These are phyloP conservation scores for Bolboschoenus planiculmis DNA, from an alignment of 176 grass and related monocot genomes.

Conservation along the genomic window DNA sequence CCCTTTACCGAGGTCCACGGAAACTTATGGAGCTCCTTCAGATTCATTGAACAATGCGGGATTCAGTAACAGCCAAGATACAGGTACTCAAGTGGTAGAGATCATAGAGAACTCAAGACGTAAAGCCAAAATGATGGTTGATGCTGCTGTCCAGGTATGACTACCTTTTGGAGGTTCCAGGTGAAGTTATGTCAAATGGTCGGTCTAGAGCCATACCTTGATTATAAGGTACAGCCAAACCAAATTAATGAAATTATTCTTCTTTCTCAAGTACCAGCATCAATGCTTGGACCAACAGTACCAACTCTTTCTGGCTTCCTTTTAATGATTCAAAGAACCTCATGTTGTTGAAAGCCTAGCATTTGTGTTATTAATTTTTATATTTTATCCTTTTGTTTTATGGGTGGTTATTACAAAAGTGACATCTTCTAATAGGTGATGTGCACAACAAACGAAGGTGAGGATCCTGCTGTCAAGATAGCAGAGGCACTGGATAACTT, in stretches of 20 bases:
- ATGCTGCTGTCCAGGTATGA: conserved; percentile 87
- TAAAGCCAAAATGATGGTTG: conserved; percentile 85
- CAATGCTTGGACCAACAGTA: neutral
- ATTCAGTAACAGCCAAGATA: conserved; percentile 64
- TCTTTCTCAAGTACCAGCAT: neutral
- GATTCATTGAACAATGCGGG: conserved; percentile 39
- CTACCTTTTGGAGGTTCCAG: neutral
- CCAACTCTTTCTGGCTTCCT: neutral
- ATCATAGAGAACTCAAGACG: conserved; percentile 71
- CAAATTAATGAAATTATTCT: neutral
- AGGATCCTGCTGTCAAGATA: conserved; percentile 63
- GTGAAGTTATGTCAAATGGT: conserved; percentile 2
- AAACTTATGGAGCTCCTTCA: conserved; percentile 49
- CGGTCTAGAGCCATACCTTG: neutral
- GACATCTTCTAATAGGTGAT: conserved; percentile 48
- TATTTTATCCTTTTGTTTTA: conserved; percentile 8
- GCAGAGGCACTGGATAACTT: conserved; percentile 67
- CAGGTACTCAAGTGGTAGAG: conserved; percentile 83
- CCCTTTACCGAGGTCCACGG: conserved; percentile 43
- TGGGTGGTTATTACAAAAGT: conserved; percentile 3
- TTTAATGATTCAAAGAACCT: neutral
- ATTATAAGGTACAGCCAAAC: neutral
- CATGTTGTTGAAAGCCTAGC: neutral
- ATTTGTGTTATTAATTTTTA: neutral
- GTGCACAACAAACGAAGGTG: conserved; percentile 62